Evolutionary conservation across 495 filamentous ascomycete species (phyloP).

Genomic region (Thermochaetoides thermophila): DNA sequence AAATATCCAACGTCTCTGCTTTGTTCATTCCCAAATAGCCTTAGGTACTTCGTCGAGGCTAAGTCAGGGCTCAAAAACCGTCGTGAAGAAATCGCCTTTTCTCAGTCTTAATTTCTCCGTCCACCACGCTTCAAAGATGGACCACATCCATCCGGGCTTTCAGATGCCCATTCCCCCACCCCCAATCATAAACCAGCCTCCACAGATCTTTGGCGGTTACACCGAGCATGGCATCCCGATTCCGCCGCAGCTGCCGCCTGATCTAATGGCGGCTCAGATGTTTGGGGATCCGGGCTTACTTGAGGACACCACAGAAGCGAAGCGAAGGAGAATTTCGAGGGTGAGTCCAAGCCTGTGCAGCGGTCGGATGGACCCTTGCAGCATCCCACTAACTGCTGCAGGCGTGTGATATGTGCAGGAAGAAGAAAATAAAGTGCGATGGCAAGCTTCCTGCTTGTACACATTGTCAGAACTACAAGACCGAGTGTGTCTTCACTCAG

Average conservation of each 20-base stretch:
- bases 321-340: constrained; percentile 84
- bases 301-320: constrained; percentile 68
- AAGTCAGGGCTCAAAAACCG: no score
- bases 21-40: not conserved
- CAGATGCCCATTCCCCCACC: constrained; percentile 41
- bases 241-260: constrained; percentile 32
- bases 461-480: constrained; percentile 97
- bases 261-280: constrained; percentile 40
- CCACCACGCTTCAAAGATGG: constrained; percentile 23
- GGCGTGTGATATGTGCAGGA: constrained; percentile 98
- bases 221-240: constrained; percentile 42
- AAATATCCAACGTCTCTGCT: constrained; percentile 1
- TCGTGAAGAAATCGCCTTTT: no score
- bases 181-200: constrained; percentile 46
- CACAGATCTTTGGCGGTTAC: constrained; percentile 56
- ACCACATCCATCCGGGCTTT: constrained; percentile 33
- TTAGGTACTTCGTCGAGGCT: not conserved
- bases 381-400: constrained; percentile 24
- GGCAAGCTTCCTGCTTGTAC: constrained; percentile 90
- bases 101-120: no score
- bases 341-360: constrained; percentile 29
- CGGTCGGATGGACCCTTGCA: not conserved
- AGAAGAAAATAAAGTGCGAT: constrained; percentile 99
- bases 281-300: constrained; percentile 43
- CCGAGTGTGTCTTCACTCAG: constrained; percentile 91